Evolutionary conservation across 2,329 filamentous ascomycete genomes (phyloP), one percentile per base, ranked within the genome.

Genomic region (Fusarium subtropicale): DNA sequence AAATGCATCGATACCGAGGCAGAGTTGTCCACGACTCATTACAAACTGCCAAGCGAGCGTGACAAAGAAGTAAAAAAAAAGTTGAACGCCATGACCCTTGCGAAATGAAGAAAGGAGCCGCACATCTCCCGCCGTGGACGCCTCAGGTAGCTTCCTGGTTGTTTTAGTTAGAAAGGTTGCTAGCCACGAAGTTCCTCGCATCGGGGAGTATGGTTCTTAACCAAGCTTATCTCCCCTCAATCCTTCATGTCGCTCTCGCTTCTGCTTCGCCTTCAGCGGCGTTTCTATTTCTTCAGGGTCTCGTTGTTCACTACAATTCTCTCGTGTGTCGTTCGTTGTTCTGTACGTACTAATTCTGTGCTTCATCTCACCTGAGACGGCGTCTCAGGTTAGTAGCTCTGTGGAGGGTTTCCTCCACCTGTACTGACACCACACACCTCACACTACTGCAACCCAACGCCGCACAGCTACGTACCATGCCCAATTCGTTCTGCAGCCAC

Each of bases 331-430:
- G 48, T 51, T 66, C 55, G 68, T 38, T 54, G 30, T n/a, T 15
- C 26, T 45, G 39, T 44, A 28, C 7, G 51, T 47, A 55, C 39
- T 26, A 18, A 36, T 34, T 48, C 12, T 30, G 31, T 47, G 15
- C 42, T 66, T 72, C 64, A 74, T 60, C 68, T 75, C 71, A 79
- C 77, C 77, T 79, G 77, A 79, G 77, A 79, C 77, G 57, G 2
- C 53, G 77, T 79, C 76, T 78, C 77, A 78, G 77, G 77, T 78
- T 70, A 70, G 64, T 51, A 60, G 57, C 41, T 38, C 65, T 51
- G 60, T 72, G 66, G 66, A 71, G 69, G 56, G 66, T 57, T 57
- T 60, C 66, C 70, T 66, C 63, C 69, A 66, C 72, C 61, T 66
- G 59, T 58, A 57, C 66, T 71, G 60, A 61, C 64, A 69, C 69